Base-by-base conservation (phyloP, 2,329 filamentous ascomycete genomes). In the Venturia asperata region DNA sequence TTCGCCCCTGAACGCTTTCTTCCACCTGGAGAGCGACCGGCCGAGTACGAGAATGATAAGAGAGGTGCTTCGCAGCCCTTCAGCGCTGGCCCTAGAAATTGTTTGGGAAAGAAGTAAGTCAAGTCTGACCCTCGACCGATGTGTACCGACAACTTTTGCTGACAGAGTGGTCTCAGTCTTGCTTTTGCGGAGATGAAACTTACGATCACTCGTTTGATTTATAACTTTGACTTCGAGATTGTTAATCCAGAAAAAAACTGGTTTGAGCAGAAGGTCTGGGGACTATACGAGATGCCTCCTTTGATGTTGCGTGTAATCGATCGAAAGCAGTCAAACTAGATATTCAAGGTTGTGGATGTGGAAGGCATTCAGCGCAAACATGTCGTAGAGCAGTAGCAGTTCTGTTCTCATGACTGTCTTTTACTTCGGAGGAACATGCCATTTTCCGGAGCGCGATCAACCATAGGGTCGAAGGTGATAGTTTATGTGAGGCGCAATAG, bases 151-250 rank as follows among this genome's bases (percentile, higher is more conserved):
- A 17, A 52, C 6, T 2, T 56, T 3, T 63, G 21, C 21, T 56
- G 21, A 41, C 10, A 5, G 5, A n/a, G 10, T 15, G 15, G 13
- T 37, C 52, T 37, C 3, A 66, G 65, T 55, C 69, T 78, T 21
- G 77, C 76, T 0, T 73, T 73, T 55, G 70, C 71, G 11, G 76
- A 78, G 67, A 72, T 77, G 68, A 69, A 72, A 3, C 55, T 79
- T 2, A 74, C 77, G 2, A 66, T 80, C 24, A 71, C 77, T 3
- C 76, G 75, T 65, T 47, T 79, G 41, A 41, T 79, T 4, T 79
- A 71, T 69, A 70, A 70, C 1, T 80, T 79, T 64, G 75, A 80
- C 68, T 65, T 76, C 41, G 70, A 74, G 66, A 67, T 76, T 34
- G 66, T 70, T 15, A 64, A 70, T 13, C 61, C 66, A 43, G 69